Base-by-base conservation (phyloP, 768 basidiomycete genomes). In the Trametes cingulata region DNA sequence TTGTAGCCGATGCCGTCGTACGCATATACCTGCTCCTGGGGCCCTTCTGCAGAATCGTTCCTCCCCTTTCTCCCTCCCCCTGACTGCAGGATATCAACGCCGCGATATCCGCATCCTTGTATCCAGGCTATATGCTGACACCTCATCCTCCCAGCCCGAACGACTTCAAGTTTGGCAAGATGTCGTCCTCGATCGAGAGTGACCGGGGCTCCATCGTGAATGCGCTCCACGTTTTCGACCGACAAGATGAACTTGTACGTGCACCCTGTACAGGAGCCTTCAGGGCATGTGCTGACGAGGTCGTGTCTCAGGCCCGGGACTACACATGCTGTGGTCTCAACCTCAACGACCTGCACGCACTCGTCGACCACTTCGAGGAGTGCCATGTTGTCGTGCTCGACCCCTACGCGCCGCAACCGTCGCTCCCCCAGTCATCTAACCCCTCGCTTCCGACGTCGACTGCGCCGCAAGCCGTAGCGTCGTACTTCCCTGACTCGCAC, bases 341-440 rank as follows among this genome's bases (percentile, higher is more conserved):
- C 63, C 81, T 93, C 17, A 79, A 81, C 33, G 89, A 91, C 67
- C 80, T 91, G 0, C 89, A 91, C 61, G 88, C 91, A 2, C 85
- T 96, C 12, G 82, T 96, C 2, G 92, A 95, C 73, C 94, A 96
- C 70, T 95, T 95, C 65, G 94, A 96, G 69, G 89, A 93, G 60
- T 85, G 86, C 47, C 94, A 96, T 71, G 90, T 95, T 71, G 82
- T 91, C 69, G 85, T 93, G 59, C 71, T 88, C 42, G 78, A 82
- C 62, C 74, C 78, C n/a, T 75, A 71, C 35, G 71, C 71, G 3
- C 71, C 68, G 15, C 65, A 65, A n/a, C 49, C 42, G 39, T 36
- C 65, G 1, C 51, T 59, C 13, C 59, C 64, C 2, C 62, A 60
- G 50, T 43, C 63, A 22, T 42, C 57, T 13, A 25, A 19, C 2